Evolutionary conservation across 331 rosid genomes (phyloP).

Genomic region (Dryas integrifolia): DNA sequence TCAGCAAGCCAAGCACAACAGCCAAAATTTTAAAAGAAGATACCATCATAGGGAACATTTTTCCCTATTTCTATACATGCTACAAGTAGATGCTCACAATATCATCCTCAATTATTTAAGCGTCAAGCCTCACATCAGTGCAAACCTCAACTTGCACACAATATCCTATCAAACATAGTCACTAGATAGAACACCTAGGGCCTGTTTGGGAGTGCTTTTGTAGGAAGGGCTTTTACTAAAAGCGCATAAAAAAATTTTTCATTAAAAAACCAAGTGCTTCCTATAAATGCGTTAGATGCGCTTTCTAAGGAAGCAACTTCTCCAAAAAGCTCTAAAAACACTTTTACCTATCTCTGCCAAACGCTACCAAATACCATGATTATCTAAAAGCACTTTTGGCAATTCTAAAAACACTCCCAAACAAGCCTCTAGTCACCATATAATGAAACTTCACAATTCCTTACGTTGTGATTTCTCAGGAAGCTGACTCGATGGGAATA

Average conservation of each 20-base stretch:
- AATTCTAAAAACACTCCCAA: no score
- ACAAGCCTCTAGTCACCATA: neutral
- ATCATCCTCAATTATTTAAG: neutral
- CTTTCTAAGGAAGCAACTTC: no score
- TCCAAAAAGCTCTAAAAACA: no score
- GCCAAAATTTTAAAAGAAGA: neutral
- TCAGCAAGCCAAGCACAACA: neutral
- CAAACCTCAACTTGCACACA: conserved; percentile 19
- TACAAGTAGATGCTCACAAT: neutral
- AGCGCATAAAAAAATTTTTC: no score
- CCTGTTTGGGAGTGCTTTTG: no score
- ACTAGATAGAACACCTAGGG: conserved; percentile 1
- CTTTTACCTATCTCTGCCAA: no score
- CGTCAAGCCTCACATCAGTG: neutral
- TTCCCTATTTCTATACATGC: neutral
- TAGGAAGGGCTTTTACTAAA: no score
- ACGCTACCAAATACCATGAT: no score
- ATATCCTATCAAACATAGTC: conserved; percentile 10
- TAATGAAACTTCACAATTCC: conserved; percentile 25
- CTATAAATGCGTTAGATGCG: no score
- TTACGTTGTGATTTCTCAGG: conserved; percentile 90
- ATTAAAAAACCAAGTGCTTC: no score
- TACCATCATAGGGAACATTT: neutral
- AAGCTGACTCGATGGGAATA: conserved; percentile 86
- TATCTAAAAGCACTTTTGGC: no score